Base-by-base conservation (phyloP, 352 stramenopile species). In the Hyaloperonospora brassicae region DNA sequence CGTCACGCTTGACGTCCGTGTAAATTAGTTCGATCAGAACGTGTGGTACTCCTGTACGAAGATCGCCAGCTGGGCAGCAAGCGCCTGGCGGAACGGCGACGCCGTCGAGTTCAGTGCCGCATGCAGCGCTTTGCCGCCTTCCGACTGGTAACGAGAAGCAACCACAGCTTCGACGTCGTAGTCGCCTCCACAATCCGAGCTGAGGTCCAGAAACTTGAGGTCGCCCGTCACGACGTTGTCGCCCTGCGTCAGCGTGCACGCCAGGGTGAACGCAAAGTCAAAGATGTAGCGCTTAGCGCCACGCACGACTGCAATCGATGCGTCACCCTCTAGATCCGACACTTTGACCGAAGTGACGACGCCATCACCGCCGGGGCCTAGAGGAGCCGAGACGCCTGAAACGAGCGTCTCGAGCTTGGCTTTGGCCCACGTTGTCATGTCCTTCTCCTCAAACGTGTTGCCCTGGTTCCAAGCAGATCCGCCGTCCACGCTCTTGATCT, bases 271-370 rank as follows among this genome's bases (percentile, higher is more conserved):
- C 36, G 65, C 68, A 22, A 91, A 87, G 60, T 91, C 83, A 49
- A 90, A 93, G 52, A 93, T 91, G 66, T 97, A 98, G 51, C 89
- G 79, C 67, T 97, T 98, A 46, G 93, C 93, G 44, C 89, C 93
- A 52, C 88, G 84, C 47, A 95, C 79, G 42, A 97, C 76, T 4
- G 87, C 89, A 44, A 97, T 95, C 7, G 85, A 96, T 13, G 89
- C 93, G 56, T 98, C 90, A n/a, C 93, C 93, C 5, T 73, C 73
- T n/a, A 97, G 59, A 49, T 94, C 72, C 23, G 85, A 82, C 6
- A 97, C 72, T 27, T 84, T 66, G 1, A 70, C 69, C 8, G 95
- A 76, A 6, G 51, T 57, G 17, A 91, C 76, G 21, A 78, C 49
- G 14, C 76, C 80, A 40, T 68, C 56, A 12, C 60, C 50, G 9